Evolutionary conservation across 495 filamentous ascomycete species (phyloP).

Genomic region (Xylaria venustula): DNA sequence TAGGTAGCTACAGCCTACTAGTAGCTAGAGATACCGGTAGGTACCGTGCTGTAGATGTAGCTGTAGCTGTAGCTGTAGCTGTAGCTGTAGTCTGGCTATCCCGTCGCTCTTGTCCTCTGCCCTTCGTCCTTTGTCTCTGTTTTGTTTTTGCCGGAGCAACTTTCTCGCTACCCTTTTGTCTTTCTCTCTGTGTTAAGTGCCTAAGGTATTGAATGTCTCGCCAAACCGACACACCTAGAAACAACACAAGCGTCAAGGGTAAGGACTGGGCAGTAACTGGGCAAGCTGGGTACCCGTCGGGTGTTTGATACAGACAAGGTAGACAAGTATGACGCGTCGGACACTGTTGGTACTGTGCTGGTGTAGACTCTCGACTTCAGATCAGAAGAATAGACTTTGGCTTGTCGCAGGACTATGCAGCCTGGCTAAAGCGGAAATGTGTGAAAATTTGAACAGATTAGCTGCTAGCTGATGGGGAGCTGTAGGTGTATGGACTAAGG

Average conservation of each 20-base stretch:
- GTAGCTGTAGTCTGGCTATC: neutral
- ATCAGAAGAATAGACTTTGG: neutral
- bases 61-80: neutral
- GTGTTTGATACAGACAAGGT: no score
- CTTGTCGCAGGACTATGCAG: conserved; percentile 8
- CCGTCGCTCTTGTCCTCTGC: neutral
- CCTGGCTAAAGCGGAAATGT: conserved; percentile 10
- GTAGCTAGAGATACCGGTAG: no score
- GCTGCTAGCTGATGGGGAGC: neutral
- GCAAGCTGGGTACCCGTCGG: no score
- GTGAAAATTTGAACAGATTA: conserved; percentile 9
- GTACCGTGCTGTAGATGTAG: neutral
- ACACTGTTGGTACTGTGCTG: conserved; percentile 1
- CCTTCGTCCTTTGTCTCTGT: no score
- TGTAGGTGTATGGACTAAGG: no score
- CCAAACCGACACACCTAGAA: conserved; percentile 8
- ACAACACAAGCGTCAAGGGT: no score
- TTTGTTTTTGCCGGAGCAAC: no score
- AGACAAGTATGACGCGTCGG: conserved; percentile 6
- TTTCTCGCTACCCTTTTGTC: neutral
- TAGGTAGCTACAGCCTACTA: neutral
- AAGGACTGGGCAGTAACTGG: no score
- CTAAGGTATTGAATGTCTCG: no score
- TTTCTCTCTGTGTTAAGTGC: neutral
- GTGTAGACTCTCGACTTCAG: conserved; percentile 8